Evolutionary conservation across 192 early-diverging fungal species (phyloP), one percentile per base, ranked within the genome.

Genomic region (Mortierella claussenii): DNA sequence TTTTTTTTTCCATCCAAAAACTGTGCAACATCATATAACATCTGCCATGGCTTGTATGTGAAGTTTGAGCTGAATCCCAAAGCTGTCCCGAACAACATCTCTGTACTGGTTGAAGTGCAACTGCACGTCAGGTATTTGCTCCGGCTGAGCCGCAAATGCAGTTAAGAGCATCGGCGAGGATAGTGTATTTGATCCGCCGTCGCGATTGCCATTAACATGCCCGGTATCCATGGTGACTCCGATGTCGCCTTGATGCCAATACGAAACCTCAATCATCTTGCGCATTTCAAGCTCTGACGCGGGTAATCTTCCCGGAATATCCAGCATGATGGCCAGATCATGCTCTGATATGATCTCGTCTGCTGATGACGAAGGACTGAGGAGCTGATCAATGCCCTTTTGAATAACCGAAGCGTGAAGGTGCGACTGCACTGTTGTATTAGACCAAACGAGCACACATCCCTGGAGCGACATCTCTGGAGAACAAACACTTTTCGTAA

Each of bases 401-500:
- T 60, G 73, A 24, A 76, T 54, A 0, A 27, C n/a, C 0, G 18
- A 17, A 31, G 64, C 17, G 12, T 76, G 64, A 8, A 42, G 45
- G 42, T 76, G 73, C 0, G 45, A 32, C 3, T 23, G 32, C 28
- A 76, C 40, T 0, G 59, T 50, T 2, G 9, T 44, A 5, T 32
- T 17, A 15, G 47, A 52, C 73, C 73, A 76, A 36, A 76, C n/a
- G 1, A 76, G 64, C 9, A 67, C 47, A 23, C 46, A 67, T 31
- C 65, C 73, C 28, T 55, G 55, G n/a, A 76, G 44, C 0, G 58
- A n/a, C 73, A 76, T 76, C 23, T 76, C 73, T 32, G 73, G 73
- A 6, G 73, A 67, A 1, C 56, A 49, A 17, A 67, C 45, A 4
- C 37, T 1, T 24, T 43, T 28, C 48, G 64, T 67, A 40, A 76